Percentiles rank a stretch among this genome's conserved stretches.
These are phyloP conservation scores for Nothophaeocryptopus gaeumannii DNA, from an alignment of 2,329 filamentous ascomycete species.

Conservation along the genomic window DNA sequence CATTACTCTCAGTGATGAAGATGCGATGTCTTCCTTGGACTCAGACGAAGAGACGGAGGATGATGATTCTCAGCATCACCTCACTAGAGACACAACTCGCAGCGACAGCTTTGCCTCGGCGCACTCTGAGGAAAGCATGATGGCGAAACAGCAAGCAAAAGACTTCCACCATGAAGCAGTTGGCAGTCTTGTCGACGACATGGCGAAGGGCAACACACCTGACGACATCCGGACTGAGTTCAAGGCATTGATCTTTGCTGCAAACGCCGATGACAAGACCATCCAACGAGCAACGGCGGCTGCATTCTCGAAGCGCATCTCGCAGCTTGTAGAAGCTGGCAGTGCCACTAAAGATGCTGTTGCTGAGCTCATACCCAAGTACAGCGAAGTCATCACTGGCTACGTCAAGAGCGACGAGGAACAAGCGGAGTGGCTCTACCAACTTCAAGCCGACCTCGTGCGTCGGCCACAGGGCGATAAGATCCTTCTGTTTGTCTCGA, in stretches of 20 bases:
- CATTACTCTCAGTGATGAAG: slow-evolving; percentile 40
- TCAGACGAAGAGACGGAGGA: slow-evolving; percentile 46
- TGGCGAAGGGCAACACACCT: slow-evolving; percentile 66
- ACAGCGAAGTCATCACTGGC: slow-evolving; percentile 60
- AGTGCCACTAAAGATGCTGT: slow-evolving; percentile 41
- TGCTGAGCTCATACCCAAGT: slow-evolving; percentile 42
- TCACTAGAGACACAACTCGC: slow-evolving; percentile 28
- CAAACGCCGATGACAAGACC: slow-evolving; percentile 84
- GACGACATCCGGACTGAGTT: slow-evolving; percentile 93
- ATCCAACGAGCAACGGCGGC: slow-evolving; percentile 82
- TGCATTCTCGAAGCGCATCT: slow-evolving; percentile 78
- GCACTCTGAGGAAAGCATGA: slow-evolving; percentile 60
- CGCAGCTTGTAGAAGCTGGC: slow-evolving; percentile 60
- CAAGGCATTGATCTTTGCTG: slow-evolving; percentile 85
- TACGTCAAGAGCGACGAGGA: slow-evolving; percentile 58
- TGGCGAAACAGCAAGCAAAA: slow-evolving; percentile 46
- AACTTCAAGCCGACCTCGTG: slow-evolving; percentile 75
- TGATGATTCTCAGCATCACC: slow-evolving; percentile 44
- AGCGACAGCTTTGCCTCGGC: slow-evolving; percentile 43
- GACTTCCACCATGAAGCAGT: slow-evolving; percentile 87
- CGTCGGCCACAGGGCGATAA: slow-evolving; percentile 61
- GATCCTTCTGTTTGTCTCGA: slow-evolving; percentile 73
- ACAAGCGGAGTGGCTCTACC: slow-evolving; percentile 80
- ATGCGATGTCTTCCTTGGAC: slow-evolving; percentile 64
- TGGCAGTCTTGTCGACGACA: slow-evolving; percentile 77